Evolutionary conservation across 2,329 filamentous ascomycete species (phyloP).

Genomic region (Alternaria burnsii): DNA sequence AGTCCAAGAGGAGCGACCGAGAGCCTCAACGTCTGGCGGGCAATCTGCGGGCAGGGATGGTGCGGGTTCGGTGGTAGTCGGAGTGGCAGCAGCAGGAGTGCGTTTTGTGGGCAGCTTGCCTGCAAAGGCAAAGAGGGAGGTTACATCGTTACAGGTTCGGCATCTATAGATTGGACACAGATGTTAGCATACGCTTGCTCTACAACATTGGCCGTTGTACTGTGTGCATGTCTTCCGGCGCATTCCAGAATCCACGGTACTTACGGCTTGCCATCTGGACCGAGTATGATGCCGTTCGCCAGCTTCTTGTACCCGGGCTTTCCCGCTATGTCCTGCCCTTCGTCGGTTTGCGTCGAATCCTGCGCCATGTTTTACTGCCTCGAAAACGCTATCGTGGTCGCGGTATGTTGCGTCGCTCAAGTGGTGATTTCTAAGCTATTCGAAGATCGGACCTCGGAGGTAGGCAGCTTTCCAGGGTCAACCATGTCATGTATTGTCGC

Average conservation of each 20-base stretch:
- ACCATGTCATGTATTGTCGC: constrained; percentile 17
- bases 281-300: constrained; percentile 77
- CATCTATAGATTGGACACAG: constrained; percentile 60
- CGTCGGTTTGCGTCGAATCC: constrained; percentile 29
- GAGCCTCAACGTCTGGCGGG: constrained; percentile 85
- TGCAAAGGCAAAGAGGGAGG: constrained; percentile 68
- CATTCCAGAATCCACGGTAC: constrained; percentile 46
- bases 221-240: constrained; percentile 16
- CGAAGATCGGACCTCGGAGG: constrained; percentile 21
- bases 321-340: constrained; percentile 37
- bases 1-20: constrained; percentile 92
- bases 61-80: constrained; percentile 39
- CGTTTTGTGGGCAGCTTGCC: constrained; percentile 43
- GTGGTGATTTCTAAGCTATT: constrained; percentile 33
- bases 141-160: constrained; percentile 72
- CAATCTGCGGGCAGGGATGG: constrained; percentile 69
- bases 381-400: neutral
- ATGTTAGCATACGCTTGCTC: constrained; percentile 1
- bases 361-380: constrained; percentile 30
- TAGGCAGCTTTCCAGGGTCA: constrained; percentile 11
- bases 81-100: constrained; percentile 31
- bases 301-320: constrained; percentile 60
- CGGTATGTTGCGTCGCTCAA: constrained; percentile 1
- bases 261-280: constrained; percentile 85
- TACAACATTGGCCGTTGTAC: too few species aligned